These are phyloP conservation scores for Polyplosphaeria fusca DNA, from an alignment of 495 filamentous ascomycete genomes.

Conservation along the genomic window DNA sequence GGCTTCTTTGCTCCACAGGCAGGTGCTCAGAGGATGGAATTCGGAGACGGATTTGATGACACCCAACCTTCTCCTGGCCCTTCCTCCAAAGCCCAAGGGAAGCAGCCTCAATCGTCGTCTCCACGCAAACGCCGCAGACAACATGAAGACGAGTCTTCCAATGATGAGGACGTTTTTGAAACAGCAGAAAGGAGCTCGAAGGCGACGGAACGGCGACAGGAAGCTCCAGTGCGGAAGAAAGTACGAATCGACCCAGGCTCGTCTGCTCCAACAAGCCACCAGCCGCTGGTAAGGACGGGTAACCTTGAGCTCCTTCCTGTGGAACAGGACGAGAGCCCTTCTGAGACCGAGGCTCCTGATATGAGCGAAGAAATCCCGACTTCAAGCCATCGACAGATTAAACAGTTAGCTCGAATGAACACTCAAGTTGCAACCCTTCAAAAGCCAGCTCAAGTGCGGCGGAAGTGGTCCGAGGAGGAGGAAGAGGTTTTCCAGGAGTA, in stretches of 20 bases:
- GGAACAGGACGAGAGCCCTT: constrained; percentile 9
- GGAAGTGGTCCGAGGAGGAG: constrained; percentile 49
- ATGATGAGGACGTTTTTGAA: constrained; percentile 8
- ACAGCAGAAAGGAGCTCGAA: constrained; percentile 9
- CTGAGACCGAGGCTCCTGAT: constrained; percentile 18
- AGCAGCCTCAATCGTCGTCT: constrained; percentile 16
- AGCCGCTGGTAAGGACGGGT: constrained; percentile 2
- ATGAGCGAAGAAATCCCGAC: constrained; percentile 27
- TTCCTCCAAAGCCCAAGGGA: constrained; percentile 6
- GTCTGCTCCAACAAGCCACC: constrained; percentile 25
- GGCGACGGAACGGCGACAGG: constrained; percentile 2
- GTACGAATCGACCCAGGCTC: constrained; percentile 18
- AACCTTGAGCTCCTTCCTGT: constrained; percentile 8
- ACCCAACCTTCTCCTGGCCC: constrained; percentile 28
- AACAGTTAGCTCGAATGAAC: constrained; percentile 28
- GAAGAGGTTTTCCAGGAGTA: constrained; percentile 49
- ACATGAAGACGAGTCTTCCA: constrained; percentile 16
- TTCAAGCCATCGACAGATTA: constrained; percentile 26
- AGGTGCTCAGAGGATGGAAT: constrained; percentile 38
- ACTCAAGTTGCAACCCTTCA: not conserved
- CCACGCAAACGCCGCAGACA: constrained; percentile 16
- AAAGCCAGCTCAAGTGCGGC: constrained; percentile 36
- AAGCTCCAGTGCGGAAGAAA: constrained; percentile 9
- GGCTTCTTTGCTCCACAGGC: constrained; percentile 44
- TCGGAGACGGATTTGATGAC: constrained; percentile 32